Conservation (phyloP, 148 eudicot genomes). For the Fallopia convolvulus region DNA sequence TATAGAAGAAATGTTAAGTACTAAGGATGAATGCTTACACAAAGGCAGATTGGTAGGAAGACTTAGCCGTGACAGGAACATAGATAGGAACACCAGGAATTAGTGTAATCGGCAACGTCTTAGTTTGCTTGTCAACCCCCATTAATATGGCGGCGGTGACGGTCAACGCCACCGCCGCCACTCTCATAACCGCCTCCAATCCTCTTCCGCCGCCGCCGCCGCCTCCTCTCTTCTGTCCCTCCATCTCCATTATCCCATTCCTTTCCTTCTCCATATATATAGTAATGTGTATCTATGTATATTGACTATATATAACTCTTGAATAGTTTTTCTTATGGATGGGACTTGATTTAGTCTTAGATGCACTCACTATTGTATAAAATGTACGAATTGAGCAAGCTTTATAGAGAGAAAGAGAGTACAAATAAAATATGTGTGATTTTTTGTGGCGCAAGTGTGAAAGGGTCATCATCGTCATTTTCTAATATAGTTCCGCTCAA, state of each 20-base stretch:
- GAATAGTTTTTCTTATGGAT: no score
- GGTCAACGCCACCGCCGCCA: constrained; percentile 34
- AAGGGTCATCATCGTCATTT: neutral
- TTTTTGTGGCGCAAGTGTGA: neutral
- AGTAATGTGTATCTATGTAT: neutral
- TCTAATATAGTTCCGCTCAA: no score
- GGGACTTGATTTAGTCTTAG: no score
- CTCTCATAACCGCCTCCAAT: constrained; percentile 39
- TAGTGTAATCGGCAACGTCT: constrained; percentile 33
- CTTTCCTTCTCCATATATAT: neutral
- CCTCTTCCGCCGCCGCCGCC: neutral
- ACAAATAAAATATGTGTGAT: no score
- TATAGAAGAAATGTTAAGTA: neutral
- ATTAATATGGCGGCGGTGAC: constrained; percentile 53
- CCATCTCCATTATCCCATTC: constrained; percentile 1
- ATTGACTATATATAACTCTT: no score
- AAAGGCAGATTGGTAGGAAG: constrained; percentile 57
- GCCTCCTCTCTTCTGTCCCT: neutral
- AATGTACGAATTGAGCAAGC: no score
- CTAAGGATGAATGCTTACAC: constrained; percentile 31
- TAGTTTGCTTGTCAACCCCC: constrained; percentile 55
- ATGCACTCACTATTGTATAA: neutral
- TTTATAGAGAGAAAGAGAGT: neutral
- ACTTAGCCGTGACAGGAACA: constrained; percentile 55
- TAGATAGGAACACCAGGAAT: constrained; percentile 39